Percentiles rank a stretch among this genome's conserved stretches.
phyloP scores from a whole-genome alignment of 352 stramenopile genomes.

The Paralagenidium karlingii region DNA sequence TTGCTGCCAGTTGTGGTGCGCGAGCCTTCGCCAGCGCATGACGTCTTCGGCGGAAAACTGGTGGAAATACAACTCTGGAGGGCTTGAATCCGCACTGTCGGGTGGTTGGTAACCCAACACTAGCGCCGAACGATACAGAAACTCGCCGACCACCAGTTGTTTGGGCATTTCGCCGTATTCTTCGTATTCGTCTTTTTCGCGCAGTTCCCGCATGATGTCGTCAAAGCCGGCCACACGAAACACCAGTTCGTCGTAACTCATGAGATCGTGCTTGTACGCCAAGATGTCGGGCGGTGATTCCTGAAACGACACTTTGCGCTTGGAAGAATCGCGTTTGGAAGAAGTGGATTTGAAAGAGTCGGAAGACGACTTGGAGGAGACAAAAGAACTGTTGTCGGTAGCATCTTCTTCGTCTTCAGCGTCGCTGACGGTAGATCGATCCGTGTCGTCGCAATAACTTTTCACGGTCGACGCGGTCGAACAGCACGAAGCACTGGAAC shows the following conservation, averaged over 20 bases:
- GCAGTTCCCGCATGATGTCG: conserved; percentile 38
- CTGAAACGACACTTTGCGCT: no score
- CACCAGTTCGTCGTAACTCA: conserved; percentile 46
- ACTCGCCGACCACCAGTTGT: conserved; percentile 69
- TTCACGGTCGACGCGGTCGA: no score
- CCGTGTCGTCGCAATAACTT: no score
- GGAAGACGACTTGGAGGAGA: no score
- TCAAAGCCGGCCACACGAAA: conserved; percentile 42
- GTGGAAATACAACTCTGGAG: conserved; percentile 51
- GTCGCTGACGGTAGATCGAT: no score
- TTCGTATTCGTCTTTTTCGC: conserved; percentile 8
- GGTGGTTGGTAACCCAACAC: conserved; percentile 38
- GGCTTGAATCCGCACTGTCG: conserved; percentile 27
- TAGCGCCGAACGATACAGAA: conserved; percentile 56
- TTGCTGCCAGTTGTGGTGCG: conserved; percentile 51
- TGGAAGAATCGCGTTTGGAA: no score
- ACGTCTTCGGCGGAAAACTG: conserved; percentile 68
- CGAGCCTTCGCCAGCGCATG: conserved; percentile 51
- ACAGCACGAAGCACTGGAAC: no score
- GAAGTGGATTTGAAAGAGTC: no score
- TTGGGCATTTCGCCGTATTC: conserved; percentile 10
- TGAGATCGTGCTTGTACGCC: no score
- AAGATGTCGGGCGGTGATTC: no score
- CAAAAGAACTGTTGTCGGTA: no score
- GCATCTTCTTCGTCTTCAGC: no score